Percentiles rank a stretch among this genome's conserved stretches.
These are phyloP conservation scores for Centaurea solstitialis DNA, from an alignment of 129 eudicot species.

Conservation along the genomic window DNA sequence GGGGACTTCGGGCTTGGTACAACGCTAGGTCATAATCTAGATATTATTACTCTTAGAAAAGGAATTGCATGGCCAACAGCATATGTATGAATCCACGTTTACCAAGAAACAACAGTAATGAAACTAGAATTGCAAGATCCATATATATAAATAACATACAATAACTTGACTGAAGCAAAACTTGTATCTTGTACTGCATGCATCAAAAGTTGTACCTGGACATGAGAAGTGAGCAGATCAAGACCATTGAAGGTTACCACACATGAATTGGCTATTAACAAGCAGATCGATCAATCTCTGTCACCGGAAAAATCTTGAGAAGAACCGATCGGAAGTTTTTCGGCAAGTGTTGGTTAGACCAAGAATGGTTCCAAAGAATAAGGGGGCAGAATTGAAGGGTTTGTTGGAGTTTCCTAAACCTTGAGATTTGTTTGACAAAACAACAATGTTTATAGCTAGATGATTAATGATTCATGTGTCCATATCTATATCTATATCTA, in stretches of 20 bases:
- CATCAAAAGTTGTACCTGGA: slow-evolving; percentile 17
- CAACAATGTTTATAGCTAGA: slow-evolving; percentile 30
- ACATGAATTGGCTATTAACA: background rate
- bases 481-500: slow-evolving; percentile 16
- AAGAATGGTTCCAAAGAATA: no score
- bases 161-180: no score
- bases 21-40: no score
- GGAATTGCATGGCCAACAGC: background rate
- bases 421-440: slow-evolving; percentile 29
- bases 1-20: no score
- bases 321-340: background rate
- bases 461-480: slow-evolving; percentile 16
- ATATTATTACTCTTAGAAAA: background rate
- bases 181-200: background rate
- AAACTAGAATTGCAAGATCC: background rate
- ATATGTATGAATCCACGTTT: slow-evolving; percentile 18
- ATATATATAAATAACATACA: background rate
- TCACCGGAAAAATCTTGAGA: background rate
- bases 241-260: background rate
- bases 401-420: slow-evolving; percentile 30
- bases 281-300: background rate
- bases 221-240: no score
- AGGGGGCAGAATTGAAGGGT: slow-evolving; percentile 21
- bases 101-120: background rate
- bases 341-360: slow-evolving; percentile 20